Conservation (phyloP, 2,329 filamentous ascomycete species). For the Pseudocercospora crystallina region DNA sequence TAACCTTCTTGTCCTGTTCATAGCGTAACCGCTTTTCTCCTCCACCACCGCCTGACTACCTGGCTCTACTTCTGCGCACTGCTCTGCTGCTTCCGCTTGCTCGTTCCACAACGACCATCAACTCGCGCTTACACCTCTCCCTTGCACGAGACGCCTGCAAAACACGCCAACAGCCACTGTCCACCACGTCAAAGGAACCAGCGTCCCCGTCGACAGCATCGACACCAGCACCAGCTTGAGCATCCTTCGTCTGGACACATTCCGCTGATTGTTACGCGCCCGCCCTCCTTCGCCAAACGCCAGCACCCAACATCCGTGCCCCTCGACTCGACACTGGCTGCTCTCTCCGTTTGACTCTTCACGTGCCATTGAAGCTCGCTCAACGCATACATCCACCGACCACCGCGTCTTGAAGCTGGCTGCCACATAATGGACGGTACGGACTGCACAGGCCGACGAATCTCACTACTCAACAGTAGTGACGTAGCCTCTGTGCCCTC, state of each 20-base stretch:
- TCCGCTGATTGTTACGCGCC: not conserved
- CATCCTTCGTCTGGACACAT: not conserved
- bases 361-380: not conserved
- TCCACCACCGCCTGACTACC: too few relatives aligned
- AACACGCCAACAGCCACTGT: too few relatives aligned
- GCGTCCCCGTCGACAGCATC: not conserved
- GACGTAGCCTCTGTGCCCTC: slow-evolving; percentile 26
- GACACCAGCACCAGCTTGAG: not conserved
- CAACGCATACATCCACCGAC: slow-evolving; percentile 4
- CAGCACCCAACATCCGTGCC: not conserved
- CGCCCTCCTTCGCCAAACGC: not conserved
- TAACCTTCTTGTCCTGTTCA: too few relatives aligned
- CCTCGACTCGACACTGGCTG: too few relatives aligned
- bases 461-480: slow-evolving; percentile 51
- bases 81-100: too few relatives aligned
- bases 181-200: too few relatives aligned
- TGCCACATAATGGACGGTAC: slow-evolving; percentile 51
- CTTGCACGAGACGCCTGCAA: too few relatives aligned
- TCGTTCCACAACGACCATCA: too few relatives aligned
- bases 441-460: slow-evolving; percentile 50
- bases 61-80: too few relatives aligned
- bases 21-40: too few relatives aligned
- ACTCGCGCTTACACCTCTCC: too few relatives aligned
- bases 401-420: slow-evolving; percentile 24
- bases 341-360: not conserved